phyloP scores from a whole-genome alignment of 2,329 filamentous ascomycete genomes.

The Alternaria sp. region DNA sequence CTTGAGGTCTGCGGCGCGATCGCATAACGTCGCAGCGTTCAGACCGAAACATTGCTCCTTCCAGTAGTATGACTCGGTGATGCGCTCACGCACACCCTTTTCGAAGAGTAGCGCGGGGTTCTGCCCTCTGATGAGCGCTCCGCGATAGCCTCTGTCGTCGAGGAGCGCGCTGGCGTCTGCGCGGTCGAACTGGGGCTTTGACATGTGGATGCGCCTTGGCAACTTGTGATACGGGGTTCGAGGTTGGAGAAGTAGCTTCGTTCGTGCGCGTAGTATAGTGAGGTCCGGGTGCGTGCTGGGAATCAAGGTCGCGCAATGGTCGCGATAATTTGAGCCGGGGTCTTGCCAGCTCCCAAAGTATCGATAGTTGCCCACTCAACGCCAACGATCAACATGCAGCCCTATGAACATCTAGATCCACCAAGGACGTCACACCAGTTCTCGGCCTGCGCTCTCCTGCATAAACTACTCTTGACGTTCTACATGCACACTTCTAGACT shows the following conservation, averaged over 20 bases:
- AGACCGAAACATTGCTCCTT: constrained; percentile 98
- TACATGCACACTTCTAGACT: constrained; percentile 18
- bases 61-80: constrained; percentile 96
- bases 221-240: not conserved
- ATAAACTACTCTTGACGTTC: constrained; percentile 28
- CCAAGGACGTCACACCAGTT: constrained; percentile 40
- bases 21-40: constrained; percentile 81
- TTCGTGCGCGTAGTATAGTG: not conserved
- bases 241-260: not conserved
- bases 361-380: constrained; percentile 43
- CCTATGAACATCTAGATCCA: constrained; percentile 26
- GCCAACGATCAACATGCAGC: constrained; percentile 25
- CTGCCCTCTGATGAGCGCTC: constrained; percentile 82
- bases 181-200: constrained; percentile 65
- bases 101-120: constrained; percentile 97
- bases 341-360: constrained; percentile 21
- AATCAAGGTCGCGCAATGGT: constrained; percentile 8
- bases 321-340: constrained; percentile 25
- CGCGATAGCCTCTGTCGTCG: constrained; percentile 86
- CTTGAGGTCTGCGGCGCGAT: constrained; percentile 84
- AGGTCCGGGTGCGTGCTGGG: not conserved
- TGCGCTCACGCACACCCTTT: constrained; percentile 93
- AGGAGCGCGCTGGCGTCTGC: constrained; percentile 82
- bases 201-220: constrained; percentile 22
- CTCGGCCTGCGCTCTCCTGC: constrained; percentile 29